Evolutionary conservation across 805 yeast species (phyloP), one percentile per base, ranked within the genome.

Genomic region (Starmerella apis): DNA sequence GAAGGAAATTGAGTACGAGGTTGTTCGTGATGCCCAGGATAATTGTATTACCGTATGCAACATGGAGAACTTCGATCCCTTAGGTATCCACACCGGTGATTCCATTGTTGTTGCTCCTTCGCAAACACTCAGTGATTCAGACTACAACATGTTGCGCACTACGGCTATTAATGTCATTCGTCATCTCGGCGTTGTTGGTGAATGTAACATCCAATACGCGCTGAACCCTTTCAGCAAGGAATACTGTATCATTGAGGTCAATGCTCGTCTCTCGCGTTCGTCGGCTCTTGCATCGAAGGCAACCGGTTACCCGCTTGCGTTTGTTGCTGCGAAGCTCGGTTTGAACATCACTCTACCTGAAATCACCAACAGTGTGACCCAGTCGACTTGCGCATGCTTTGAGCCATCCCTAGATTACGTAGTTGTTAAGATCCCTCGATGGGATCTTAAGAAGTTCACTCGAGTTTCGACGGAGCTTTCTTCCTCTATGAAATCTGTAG

Each of bases 231-330:
- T 80, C 70, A 81, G 94, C 53, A 82, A 85, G 68, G 97, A 92
- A 64, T 90, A 90, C 72, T 83, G 98, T 71, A 86, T 90, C 60
- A 90, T 90, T 68, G 98, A 90, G 73, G 98, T 90, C 59, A 90
- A 90, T 66, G 98, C 98, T 46, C 83, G 98, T 73, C 76, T 90
- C 61, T 88, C 96, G 28, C 81, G 98, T 69, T 90, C 98, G 43
- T 92, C 97, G n/a, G 98, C 98, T 50, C 76, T 90, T 62, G 98
- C 98, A 43, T 90, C 97, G 22, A 90, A 90, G 74, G 98, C 98
- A 33, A 90, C 98, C 42, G 98, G 97, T 61, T 90, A 90, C 65
- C 98, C 98, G 62, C 76, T 90, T 60, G 98, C 98, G 47, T 90
- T 87, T 68, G 92, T 95, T 49, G 98, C 98, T 58, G 97, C 97